phyloP scores from a whole-genome alignment of 441 rosid species.

The Dalechampia spathulata region DNA sequence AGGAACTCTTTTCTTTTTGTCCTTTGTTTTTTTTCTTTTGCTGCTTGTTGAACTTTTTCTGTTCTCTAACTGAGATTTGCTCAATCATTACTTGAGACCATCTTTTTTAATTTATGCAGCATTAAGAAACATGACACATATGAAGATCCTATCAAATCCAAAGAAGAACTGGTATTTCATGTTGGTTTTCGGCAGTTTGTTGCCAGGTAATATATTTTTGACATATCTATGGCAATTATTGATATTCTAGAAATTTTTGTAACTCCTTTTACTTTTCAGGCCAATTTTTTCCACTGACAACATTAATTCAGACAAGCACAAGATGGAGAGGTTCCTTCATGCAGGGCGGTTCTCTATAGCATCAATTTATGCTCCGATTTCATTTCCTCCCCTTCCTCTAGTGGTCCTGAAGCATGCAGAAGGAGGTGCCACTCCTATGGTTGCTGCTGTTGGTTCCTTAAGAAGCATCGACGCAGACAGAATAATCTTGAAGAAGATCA shows the following conservation, averaged over 20 bases:
- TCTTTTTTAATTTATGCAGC: constrained; percentile 34
- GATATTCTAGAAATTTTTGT: no score
- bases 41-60: constrained; percentile 1
- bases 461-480: constrained; percentile 75
- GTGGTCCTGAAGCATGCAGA: constrained; percentile 58
- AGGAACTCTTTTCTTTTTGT: not conserved
- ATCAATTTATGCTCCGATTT: constrained; percentile 85
- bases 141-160: constrained; percentile 73
- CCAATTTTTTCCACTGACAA: constrained; percentile 81
- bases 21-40: no score
- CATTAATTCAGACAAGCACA: constrained; percentile 74
- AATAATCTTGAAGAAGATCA: constrained; percentile 75
- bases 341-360: constrained; percentile 72
- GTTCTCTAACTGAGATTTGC: not conserved
- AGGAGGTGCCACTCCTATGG: constrained; percentile 38
- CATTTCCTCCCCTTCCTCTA: constrained; percentile 80
- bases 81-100: not conserved
- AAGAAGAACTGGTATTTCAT: constrained; percentile 86
- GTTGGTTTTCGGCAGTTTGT: constrained; percentile 94
- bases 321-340: constrained; percentile 96
- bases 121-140: constrained; percentile 74
- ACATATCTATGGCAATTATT: not conserved
- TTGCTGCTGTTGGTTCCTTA: constrained; percentile 90
- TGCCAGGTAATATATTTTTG: constrained; percentile 53
- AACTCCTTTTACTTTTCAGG: constrained; percentile 32